Base-by-base conservation (phyloP, 441 rosid species). In the Eutrema salsugineum region DNA sequence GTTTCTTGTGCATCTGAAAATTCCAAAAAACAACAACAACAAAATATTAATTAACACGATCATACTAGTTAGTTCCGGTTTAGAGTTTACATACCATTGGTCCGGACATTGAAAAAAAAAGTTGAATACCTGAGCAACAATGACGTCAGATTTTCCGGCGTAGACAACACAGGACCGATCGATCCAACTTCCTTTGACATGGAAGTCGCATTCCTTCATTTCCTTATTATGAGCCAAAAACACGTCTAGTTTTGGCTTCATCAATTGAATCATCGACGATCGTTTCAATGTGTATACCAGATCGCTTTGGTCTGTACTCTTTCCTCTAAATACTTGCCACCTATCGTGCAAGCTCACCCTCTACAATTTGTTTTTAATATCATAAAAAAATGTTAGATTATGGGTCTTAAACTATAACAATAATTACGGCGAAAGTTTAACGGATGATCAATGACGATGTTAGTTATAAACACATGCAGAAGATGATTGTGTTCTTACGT, bases 291-390 rank as follows among this genome's bases (percentile, higher is more conserved):
- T 79, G 51, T 79, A 88, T 5, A 88, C 43, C 9, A 86, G 67
- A 66, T 86, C 85, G 20, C 64, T 71, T 3, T 67, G 38, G 12
- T 83, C 76, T 5, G 79, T 80, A 78, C 89, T 83, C 0, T 77
- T 82, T 47, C 90, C 90, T 36, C 85, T 70, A 68, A 82, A 86
- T 2, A 71, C 90, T 66, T 79, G 74, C 88, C 90, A 86, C 54
- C 83, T 77, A 12, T 62, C 81, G 50, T 84, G 88, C 50, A 79
- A 66, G 63, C 77, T 79, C 77, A 85, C 67, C 46, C 54, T 20
- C 88, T 84, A 71, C 80, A 57, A 7, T 33, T 16, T 9, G 3
- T 35, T 19, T 27, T 16, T 30, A 32, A 47, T 33, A 10, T 35
- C 11, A 24, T 6, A 8, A 44, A 44, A 22, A 35, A 7, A 22